Base-by-base conservation (phyloP, 2,329 filamentous ascomycete species). In the Dichotomopilus funicola region DNA sequence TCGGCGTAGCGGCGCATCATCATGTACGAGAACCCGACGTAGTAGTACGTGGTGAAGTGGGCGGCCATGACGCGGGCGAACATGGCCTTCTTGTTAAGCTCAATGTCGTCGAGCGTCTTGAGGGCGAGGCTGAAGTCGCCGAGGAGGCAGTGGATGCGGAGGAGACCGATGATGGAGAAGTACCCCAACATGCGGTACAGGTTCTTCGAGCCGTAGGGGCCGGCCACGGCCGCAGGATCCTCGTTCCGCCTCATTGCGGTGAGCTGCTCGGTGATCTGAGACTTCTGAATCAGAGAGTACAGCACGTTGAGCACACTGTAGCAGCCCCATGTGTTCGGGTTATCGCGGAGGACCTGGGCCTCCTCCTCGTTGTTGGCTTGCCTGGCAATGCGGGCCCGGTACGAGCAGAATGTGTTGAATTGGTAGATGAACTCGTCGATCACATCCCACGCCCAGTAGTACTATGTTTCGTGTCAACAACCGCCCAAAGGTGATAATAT, bases 371-470 rank as follows among this genome's bases (percentile, higher is more conserved):
- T 95, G 72, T 88, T 77, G 73, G 84, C 78, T 79, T 86, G 80
- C 57, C 91, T 84, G 62, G 94, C 94, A 65, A 96, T 85, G 64
- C 91, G 87, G 73, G 95, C 91, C 69, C 94, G 86, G 82, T 96
- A 96, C 61, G 91, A 90, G 72, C 91, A 97, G 81, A 99, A 99
- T 57, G 91, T 95, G 81, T 99, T 96, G 81, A 99, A 99, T 74
- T 99, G 94, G 80, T 99, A 99, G 77, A 99, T 97, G 79, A 99
- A 99, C 75, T 99, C 94, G 74, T 99, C 94, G 75, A 99, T 96
- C 65, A 97, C 92, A 73, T 99, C 94, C 94, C 94, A 99, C 43
- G 94, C 94, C 94, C 94, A 99, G 79, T 92, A 96, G 78, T 96
- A 95, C 90, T 97, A 71, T 45, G 48, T 68, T 43, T 52, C 27